phyloP scores from a whole-genome alignment of 805 yeast species.

The Cyberlindnera petersonii region DNA sequence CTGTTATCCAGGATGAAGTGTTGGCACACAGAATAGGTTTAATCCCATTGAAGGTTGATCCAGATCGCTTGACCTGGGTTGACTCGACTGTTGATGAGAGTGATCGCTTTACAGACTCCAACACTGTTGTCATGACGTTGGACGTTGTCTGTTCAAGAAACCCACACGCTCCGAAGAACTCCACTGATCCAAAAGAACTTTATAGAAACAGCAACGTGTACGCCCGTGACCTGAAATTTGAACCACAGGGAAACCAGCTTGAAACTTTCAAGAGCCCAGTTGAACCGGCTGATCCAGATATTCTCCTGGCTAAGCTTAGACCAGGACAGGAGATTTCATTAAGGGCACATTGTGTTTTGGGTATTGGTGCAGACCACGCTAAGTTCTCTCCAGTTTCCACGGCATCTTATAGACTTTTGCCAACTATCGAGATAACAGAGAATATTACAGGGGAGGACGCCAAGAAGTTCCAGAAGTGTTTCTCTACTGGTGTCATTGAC shows the following conservation, averaged over 20 bases:
- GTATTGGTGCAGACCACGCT: conserved; percentile 93
- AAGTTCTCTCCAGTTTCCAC: conserved; percentile 97
- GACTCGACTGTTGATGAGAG: conserved; percentile 62
- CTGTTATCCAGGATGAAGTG: conserved; percentile 96
- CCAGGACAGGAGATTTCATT: conserved; percentile 96
- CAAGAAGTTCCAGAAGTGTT: conserved; percentile 76
- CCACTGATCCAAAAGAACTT: conserved; percentile 77
- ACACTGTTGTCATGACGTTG: conserved; percentile 80
- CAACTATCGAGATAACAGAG: conserved; percentile 70
- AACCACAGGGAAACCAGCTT: conserved; percentile 85
- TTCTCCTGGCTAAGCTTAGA: conserved; percentile 84
- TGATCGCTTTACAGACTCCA: conserved; percentile 75
- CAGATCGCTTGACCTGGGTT: conserved; percentile 84
- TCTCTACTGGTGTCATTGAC: conserved; percentile 89
- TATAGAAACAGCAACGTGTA: conserved; percentile 84
- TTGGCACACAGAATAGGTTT: conserved; percentile 93
- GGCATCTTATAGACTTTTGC: conserved; percentile 91
- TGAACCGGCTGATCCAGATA: conserved; percentile 81
- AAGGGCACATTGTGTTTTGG: conserved; percentile 86
- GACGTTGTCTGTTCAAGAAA: conserved; percentile 82
- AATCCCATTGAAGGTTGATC: conserved; percentile 85
- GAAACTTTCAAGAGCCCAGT: conserved; percentile 71
- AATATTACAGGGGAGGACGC: conserved; percentile 80
- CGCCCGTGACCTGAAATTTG: conserved; percentile 84
- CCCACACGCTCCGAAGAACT: conserved; percentile 73